Evolutionary conservation across 2,329 filamentous ascomycete genomes (phyloP), one percentile per base, ranked within the genome.

Genomic region (Stromatinia cepivora): DNA sequence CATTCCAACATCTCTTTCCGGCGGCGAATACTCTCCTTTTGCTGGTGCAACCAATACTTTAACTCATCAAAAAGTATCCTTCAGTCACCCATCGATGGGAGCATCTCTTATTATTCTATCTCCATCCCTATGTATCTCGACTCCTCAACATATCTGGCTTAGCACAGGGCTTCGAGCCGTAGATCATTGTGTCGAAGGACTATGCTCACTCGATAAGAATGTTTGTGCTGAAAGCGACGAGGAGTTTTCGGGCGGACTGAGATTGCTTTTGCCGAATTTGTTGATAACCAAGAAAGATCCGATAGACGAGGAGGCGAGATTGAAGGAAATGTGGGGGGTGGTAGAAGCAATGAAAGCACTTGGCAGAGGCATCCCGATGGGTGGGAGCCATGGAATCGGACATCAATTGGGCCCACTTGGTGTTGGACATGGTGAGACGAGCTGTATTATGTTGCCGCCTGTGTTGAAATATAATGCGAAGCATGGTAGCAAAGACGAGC

Each of bases 401-500:
- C 81, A 82, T 72, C 81, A 82, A 69, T 72, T 85, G 64, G 79
- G 77, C 1, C 74, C 74, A 13, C 50, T 75, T 17, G 86, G 86
- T 0, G 86, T 88, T 2, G 83, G 84, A 0, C 86, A 89, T 74
- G 87, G 87, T 15, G 86, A 87, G 76, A 89, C 86, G 39, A 86
- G 84, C 72, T 89, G 83, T 74, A 83, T 85, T 58, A 79, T 86
- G 68, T 79, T 84, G 48, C 86, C 86, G 0, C 81, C 83, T 0
- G 85, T 89, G 8, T 84, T 84, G 74, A 85, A 84, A 74, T 88
- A 81, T 74, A 89, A 88, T 69, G 70, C 50, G 28, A 28, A 46
- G 20, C 46, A 76, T 69, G 74, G 74, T 3, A 15, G 22, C 3
- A 34, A 42, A 3, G 52, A 74, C 57, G 62, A 72, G 66, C 70